Percentiles rank a stretch among this genome's conserved stretches.
Evolutionary conservation across 2,329 filamentous ascomycete genomes (phyloP).

Genomic region (Fusarium robinianum): DNA sequence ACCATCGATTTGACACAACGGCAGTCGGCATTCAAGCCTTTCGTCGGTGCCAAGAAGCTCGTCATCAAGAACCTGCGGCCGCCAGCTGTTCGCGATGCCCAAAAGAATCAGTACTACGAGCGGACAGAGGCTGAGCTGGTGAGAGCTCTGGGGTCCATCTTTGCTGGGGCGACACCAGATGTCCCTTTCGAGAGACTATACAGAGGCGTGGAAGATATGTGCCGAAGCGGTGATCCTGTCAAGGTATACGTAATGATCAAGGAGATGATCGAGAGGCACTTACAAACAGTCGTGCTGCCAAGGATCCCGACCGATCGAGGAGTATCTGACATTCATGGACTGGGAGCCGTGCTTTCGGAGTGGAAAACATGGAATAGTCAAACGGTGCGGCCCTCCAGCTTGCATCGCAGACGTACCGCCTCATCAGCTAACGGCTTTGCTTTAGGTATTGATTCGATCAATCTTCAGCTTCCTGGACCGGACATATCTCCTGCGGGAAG

Average conservation of each 20-base stretch:
- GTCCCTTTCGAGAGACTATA: slow-evolving; percentile 88
- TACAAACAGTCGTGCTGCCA: slow-evolving; percentile 64
- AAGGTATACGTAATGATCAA: slow-evolving; percentile 70
- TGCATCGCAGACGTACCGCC: slow-evolving; percentile 6
- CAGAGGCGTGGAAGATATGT: slow-evolving; percentile 88
- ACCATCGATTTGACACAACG: slow-evolving; percentile 42
- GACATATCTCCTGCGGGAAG: slow-evolving; percentile 78
- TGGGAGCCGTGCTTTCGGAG: slow-evolving; percentile 58
- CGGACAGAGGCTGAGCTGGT: slow-evolving; percentile 76
- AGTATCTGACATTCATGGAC: slow-evolving; percentile 62
- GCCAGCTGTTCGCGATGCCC: slow-evolving; percentile 57
- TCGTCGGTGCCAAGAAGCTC: slow-evolving; percentile 79
- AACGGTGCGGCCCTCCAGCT: slow-evolving; percentile 57
- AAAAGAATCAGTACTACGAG: slow-evolving; percentile 77
- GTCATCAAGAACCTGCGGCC: slow-evolving; percentile 90
- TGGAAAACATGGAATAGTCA: slow-evolving; percentile 83
- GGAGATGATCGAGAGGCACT: slow-evolving; percentile 67
- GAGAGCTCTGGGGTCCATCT: slow-evolving; percentile 72
- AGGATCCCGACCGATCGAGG: slow-evolving; percentile 56
- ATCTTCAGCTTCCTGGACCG: slow-evolving; percentile 95
- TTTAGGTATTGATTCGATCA: slow-evolving; percentile 74
- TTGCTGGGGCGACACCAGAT: slow-evolving; percentile 64
- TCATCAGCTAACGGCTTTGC: not conserved
- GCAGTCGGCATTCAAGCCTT: slow-evolving; percentile 66
- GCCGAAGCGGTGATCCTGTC: slow-evolving; percentile 73